Evolutionary conservation across 768 basidiomycete genomes (phyloP), one percentile per base, ranked within the genome.

Genomic region (Stropharia rugosoannulata): DNA sequence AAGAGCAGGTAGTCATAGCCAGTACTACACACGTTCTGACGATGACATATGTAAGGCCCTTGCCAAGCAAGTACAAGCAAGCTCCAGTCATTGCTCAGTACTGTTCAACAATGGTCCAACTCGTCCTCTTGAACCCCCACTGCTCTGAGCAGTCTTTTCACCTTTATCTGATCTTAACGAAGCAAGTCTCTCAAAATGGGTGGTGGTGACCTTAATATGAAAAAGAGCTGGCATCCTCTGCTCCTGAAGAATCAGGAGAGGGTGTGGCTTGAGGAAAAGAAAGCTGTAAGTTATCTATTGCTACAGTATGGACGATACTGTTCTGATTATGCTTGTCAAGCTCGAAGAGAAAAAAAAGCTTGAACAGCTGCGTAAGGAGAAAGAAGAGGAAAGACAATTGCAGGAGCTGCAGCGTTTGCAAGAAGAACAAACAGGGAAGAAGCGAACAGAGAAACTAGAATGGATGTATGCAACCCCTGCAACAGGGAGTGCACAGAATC

Each of bases 381-480:
- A 93, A 64, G 96, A 97, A 66, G 97, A 99, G 67, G 97, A 99
- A 68, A 82, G 97, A 5, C 96, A 98, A 68, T 73, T 99, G 1
- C 95, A 96, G 62, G 97, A 99, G 64, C 83, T 99, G 7, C 97
- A 98, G 68, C 83, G 95, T 49, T 73, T 99, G 54, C 96, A 98
- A 70, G 95, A 96, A 69, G 91, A 92, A 62, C 86, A 95, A 61
- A 98, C 96, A 9, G 96, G 96, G 35, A 94, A 89, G 78, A 97
- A 95, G 73, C 78, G 92, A 60, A 85, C 89, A 49, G 95, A 98
- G 73, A 94, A 94, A 68, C 70, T 99, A 47, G 97, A 99, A 69
- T 99, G 97, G 97, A 96, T 99, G 93, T 99, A 98, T 75, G 79
- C 96, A n/a, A 97, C 96, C 1, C 97, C 97, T 4, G 93, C 94